Conservation (phyloP, 805 yeast genomes). For the Nakazawaea ambrosiae region DNA sequence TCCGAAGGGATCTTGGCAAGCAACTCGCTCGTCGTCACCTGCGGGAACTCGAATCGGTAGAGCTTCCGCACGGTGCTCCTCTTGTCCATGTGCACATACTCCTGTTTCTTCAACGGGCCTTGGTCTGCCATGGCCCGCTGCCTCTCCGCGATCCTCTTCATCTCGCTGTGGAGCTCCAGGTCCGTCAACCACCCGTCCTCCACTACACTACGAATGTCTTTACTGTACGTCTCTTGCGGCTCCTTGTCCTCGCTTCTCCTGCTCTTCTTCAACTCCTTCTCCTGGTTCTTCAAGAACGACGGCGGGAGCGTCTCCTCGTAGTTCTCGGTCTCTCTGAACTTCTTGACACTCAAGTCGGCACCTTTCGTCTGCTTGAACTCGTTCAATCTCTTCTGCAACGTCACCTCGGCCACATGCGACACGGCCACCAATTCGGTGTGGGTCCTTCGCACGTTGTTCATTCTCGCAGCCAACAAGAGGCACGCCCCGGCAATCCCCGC, state of each 20-base stretch:
- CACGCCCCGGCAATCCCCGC: conserved; percentile 99
- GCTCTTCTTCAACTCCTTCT: conserved; percentile 38
- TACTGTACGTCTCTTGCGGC: conserved; percentile 15
- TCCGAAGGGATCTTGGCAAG: conserved; percentile 49
- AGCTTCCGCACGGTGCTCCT: conserved; percentile 8
- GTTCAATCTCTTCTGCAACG: conserved; percentile 81
- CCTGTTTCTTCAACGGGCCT: not conserved
- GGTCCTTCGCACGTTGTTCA: conserved; percentile 90
- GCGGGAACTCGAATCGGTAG: conserved; percentile 4
- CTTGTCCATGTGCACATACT: conserved; percentile 9
- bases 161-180: conserved; percentile 31
- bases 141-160: conserved; percentile 22
- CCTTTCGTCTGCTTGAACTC: conserved; percentile 80
- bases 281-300: conserved; percentile 59
- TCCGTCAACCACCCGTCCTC: conserved; percentile 38
- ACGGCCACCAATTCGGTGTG: conserved; percentile 93
- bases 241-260: conserved; percentile 19
- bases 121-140: conserved; percentile 9
- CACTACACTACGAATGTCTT: conserved; percentile 30
- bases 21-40: conserved; percentile 37
- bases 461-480: conserved; percentile 84
- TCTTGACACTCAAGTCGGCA: conserved; percentile 63
- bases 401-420: conserved; percentile 91
- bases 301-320: conserved; percentile 70
- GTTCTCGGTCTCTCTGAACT: conserved; percentile 51